Evolutionary conservation across 2,329 filamentous ascomycete genomes (phyloP), one percentile per base, ranked within the genome.

Genomic region (Clonostachys rhizophaga): DNA sequence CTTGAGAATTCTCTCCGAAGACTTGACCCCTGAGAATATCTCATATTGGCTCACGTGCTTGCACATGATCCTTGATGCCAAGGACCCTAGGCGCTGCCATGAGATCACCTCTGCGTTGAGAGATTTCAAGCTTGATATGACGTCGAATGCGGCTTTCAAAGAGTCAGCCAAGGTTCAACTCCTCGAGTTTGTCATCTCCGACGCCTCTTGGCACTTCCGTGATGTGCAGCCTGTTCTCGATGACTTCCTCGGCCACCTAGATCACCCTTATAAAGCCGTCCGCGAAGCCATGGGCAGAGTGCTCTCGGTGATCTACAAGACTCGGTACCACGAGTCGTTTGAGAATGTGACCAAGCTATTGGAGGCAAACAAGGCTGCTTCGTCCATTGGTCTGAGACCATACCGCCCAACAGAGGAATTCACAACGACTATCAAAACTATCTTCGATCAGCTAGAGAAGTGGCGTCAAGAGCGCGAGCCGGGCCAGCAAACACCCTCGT

Each of bases 201-300:
- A 96, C 58, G 81, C 85, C 35, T 94, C 94, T 2, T 99, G 95
- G 94, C 94, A 99, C 65, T 99, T 96, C 75, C 90, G 90, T 52
- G 75, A 90, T 11, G 89, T 95, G 55, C 83, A 89, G 67, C 91
- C 91, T 0, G 92, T 99, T 44, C 72, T 96, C 7, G 76, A 95
- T 34, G 84, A 99, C 64, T 96, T 97, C 68, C 74, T 99, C 50
- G 76, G 79, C 20, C 94, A 99, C 63, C 83, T 99, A 39, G 91
- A 99, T 61, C 94, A 99, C 64, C 94, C 94, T 0, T 99, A 99
- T 72, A 99, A 99, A 72, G 88, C 91, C 33, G 94, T 99, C 6
- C 86, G 94, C 49, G 94, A 99, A 68, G 86, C 92, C 1, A 96
- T 99, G 70, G 94, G 94, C 1, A 80, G 90, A 40, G 92, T 92